Evolutionary conservation across 116 monocot genomes (phyloP), one percentile per base, ranked within the genome.

Genomic region (Dioscorea cayenensis): DNA sequence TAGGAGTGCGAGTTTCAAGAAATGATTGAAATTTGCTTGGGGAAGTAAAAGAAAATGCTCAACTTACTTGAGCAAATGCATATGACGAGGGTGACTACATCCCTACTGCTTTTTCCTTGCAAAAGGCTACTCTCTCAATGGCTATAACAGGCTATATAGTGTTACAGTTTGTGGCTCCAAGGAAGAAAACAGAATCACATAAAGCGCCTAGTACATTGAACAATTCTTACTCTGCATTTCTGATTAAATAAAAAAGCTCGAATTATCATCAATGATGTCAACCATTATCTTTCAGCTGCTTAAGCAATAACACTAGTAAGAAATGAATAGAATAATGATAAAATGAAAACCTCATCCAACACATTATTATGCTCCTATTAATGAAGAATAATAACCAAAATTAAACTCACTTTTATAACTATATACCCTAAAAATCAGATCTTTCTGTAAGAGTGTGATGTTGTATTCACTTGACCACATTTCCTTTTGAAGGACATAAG

Each of bases 71-170:
- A 77, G 89, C 89, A 82, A 93, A 84, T 59, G 92, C 89, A 75
- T 89, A 93, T n/a, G 92, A 60, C 67, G 89, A 59, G 20, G 86
- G 58, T 37, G 92, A 89, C 76, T 84, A 92, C 92, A 92, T 88
- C 51, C 92, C 86, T 52, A 86, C 92, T 36, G 91, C 91, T 66
- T 76, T 87, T 82, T 94, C 94, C 17, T 90, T 87, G 51, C 87
- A 90, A 76, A 90, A 87, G 29, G 85, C 87, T 14, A 87, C 78
- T 66, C 90, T 83, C 71, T 90, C 90, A 52, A 86, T 68, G n/a
- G 70, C 61, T 35, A 94, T 85, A 21, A 94, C 65, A 49, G 94
- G 82, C 66, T 90, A 90, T 62, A 90, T 86, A 16, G 85, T 64
- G 20, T 69, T 74, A 52, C 84, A 66, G 71, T 90, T 94, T 22